Conservation (phyloP, 176 grass and related monocot species). For the Avena atlantica region DNA sequence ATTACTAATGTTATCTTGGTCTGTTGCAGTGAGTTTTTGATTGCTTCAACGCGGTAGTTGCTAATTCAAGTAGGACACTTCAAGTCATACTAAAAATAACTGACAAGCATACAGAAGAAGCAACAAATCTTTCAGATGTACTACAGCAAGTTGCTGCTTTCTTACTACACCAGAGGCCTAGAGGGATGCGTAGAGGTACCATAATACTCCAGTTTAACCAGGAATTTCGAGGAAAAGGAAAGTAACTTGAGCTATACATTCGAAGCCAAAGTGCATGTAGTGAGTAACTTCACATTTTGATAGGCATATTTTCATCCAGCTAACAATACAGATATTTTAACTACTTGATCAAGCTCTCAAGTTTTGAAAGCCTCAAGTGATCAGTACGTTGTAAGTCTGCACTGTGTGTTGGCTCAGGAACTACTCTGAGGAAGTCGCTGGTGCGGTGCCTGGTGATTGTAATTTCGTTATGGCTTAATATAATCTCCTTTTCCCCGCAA, state of each 20-base stretch:
- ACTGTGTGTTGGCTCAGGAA: not conserved
- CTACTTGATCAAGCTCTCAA: not conserved
- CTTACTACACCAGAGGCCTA: not conserved
- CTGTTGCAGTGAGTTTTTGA: not conserved
- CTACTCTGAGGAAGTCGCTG: not conserved
- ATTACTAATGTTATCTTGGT: not conserved
- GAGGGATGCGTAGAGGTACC: not conserved
- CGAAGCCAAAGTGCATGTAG: not conserved
- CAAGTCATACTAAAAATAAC: not conserved
- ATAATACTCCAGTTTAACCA: not conserved
- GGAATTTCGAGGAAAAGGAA: not conserved
- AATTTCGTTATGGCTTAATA: not conserved
- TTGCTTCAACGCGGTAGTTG: not conserved
- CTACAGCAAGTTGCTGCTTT: not conserved
- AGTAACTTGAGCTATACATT: not conserved
- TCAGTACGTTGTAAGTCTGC: not conserved
- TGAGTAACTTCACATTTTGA: not conserved
- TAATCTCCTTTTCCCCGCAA: not conserved
- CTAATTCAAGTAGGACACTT: conserved; percentile 1
- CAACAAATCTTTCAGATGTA: conserved; percentile 1
- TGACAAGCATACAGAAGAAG: not conserved
- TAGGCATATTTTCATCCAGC: not conserved
- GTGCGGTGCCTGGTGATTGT: not conserved
- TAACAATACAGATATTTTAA: not conserved
- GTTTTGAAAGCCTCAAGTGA: not conserved